Percentiles rank a stretch among this genome's conserved stretches.
phyloP scores from a whole-genome alignment of 2,329 filamentous ascomycete genomes.

The Huntiella decipiens region DNA sequence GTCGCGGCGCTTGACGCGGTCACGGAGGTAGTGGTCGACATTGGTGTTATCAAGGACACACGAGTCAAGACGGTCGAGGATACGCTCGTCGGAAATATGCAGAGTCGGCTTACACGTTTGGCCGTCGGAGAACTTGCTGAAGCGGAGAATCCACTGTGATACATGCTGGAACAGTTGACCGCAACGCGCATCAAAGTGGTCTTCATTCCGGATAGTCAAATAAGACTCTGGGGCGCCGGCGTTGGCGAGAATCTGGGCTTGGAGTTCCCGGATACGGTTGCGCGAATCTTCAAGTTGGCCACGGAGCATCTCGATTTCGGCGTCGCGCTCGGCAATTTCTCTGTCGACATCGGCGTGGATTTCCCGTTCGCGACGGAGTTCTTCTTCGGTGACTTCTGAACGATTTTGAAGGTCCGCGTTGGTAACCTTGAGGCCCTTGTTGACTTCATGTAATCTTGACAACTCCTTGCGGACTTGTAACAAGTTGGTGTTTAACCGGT shows the following conservation, averaged over 20 bases:
- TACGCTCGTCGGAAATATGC: conserved; percentile 79
- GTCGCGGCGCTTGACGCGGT: conserved; percentile 75
- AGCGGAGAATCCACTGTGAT: conserved; percentile 92
- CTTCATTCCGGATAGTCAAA: conserved; percentile 66
- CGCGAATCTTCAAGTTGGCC: conserved; percentile 58
- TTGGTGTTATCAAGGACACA: conserved; percentile 85
- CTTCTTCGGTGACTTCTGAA: conserved; percentile 44
- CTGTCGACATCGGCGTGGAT: conserved; percentile 38
- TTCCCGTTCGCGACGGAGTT: conserved; percentile 48
- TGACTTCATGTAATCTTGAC: conserved; percentile 60
- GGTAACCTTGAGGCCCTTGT: conserved; percentile 57
- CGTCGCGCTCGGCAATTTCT: conserved; percentile 62
- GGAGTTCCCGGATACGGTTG: conserved; percentile 34
- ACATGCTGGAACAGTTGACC: conserved; percentile 90
- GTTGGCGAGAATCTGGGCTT: conserved; percentile 32
- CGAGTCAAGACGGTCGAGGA: conserved; percentile 86
- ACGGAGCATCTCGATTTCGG: conserved; percentile 61
- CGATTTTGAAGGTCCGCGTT: conserved; percentile 58
- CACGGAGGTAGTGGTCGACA: conserved; percentile 69
- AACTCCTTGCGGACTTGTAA: conserved; percentile 70
- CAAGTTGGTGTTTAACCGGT: conserved; percentile 58
- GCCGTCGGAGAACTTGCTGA: conserved; percentile 94
- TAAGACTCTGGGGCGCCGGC: conserved; percentile 36
- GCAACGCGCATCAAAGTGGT: conserved; percentile 87
- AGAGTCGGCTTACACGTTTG: conserved; percentile 65